Evolutionary conservation across 1,139 yeast genomes (phyloP).

Genomic region (Suhomyces bribrorum): DNA sequence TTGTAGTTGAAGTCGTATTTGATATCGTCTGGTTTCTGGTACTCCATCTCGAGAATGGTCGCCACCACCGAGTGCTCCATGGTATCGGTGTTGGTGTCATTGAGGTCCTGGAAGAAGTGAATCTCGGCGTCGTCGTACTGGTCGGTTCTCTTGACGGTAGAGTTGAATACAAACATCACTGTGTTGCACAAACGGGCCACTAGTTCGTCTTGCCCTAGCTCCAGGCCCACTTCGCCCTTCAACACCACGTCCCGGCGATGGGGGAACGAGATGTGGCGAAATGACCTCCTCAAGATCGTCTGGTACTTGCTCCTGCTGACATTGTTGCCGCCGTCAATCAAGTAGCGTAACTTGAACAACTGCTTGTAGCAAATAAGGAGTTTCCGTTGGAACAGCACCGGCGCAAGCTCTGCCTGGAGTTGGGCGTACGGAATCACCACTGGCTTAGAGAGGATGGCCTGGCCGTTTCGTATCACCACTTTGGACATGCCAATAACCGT

Average conservation of each 20-base stretch:
- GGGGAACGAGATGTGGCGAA: conserved; percentile 25
- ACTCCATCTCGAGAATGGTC: conserved; percentile 36
- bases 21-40: conserved; percentile 27
- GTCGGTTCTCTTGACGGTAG: conserved; percentile 28
- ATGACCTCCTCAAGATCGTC: conserved; percentile 28
- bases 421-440: conserved; percentile 8
- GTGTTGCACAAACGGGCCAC: conserved; percentile 34
- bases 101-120: conserved; percentile 25
- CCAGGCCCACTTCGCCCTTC: conserved; percentile 6
- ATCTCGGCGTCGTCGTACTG: conserved; percentile 18
- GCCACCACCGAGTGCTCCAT: conserved; percentile 30
- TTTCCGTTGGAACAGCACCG: conserved; percentile 14
- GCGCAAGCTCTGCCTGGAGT: conserved; percentile 5
- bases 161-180: conserved; percentile 40
- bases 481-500: neutral
- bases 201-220: conserved; percentile 19
- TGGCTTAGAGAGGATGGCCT: conserved; percentile 11
- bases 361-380: conserved; percentile 30
- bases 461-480: conserved; percentile 8
- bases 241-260: conserved; percentile 17
- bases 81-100: conserved; percentile 18
- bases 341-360: conserved; percentile 33
- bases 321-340: conserved; percentile 21
- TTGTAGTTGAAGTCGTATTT: conserved; percentile 31
- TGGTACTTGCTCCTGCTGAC: conserved; percentile 20